These are phyloP conservation scores for Penicillium glabrum DNA, from an alignment of 2,329 filamentous ascomycete genomes.

Conservation along the genomic window DNA sequence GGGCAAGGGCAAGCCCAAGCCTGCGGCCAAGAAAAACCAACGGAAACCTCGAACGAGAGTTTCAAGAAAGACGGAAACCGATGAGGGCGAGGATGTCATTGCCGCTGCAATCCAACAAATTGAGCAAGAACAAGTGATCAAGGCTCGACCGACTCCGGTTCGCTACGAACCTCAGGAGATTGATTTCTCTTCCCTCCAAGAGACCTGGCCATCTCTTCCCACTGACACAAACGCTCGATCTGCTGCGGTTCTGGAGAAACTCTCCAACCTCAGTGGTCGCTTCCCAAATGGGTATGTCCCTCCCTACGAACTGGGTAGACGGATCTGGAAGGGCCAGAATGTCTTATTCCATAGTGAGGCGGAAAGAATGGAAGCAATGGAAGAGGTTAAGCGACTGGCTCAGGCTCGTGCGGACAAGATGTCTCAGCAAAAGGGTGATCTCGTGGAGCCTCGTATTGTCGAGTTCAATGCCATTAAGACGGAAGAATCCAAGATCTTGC, in stretches of 20 bases:
- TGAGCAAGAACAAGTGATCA: constrained; percentile 30
- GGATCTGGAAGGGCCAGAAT: constrained; percentile 37
- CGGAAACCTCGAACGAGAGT: constrained; percentile 10
- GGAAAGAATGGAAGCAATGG: constrained; percentile 37
- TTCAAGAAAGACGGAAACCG: constrained; percentile 17
- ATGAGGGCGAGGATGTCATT: constrained; percentile 23
- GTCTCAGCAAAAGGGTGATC: constrained; percentile 38
- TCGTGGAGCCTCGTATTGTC: constrained; percentile 35
- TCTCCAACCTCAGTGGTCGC: constrained; percentile 36
- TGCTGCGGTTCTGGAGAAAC: constrained; percentile 34
- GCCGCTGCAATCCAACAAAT: constrained; percentile 30
- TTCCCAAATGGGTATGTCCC: constrained; percentile 36
- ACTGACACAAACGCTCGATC: constrained; percentile 28
- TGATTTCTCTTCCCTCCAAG: constrained; percentile 30
- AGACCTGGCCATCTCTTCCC: constrained; percentile 43
- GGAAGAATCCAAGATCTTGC: constrained; percentile 27
- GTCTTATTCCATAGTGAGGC: constrained; percentile 39
- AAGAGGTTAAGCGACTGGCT: constrained; percentile 35
- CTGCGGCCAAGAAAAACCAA: constrained; percentile 14
- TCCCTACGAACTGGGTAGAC: constrained; percentile 37
- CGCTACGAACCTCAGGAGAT: constrained; percentile 38
- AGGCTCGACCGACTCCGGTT: constrained; percentile 30
- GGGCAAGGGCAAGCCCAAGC: constrained; percentile 25
- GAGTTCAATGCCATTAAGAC: constrained; percentile 27
- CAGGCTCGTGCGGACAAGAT: constrained; percentile 33